A percentile compares a stretch with the other conserved stretches of the same genome.
Evolutionary conservation across 2,329 filamentous ascomycete species (phyloP).

Genomic region (Chaetomium globosum): DNA sequence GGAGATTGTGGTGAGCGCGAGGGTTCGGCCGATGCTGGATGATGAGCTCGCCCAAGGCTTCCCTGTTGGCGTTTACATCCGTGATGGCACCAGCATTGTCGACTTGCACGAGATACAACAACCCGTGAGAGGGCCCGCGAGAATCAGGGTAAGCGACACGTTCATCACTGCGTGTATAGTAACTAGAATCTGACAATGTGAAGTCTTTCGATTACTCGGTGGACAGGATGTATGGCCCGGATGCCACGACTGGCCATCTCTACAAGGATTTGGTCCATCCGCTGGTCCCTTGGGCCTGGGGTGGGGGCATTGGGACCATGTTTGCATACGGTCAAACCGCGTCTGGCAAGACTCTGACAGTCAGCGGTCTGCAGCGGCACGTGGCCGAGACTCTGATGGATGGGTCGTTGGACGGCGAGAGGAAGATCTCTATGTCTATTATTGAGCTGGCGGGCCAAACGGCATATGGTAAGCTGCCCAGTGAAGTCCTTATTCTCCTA

Average conservation of each 20-base stretch:
- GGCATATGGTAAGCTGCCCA: slow-evolving; percentile 33
- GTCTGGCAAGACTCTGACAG: slow-evolving; percentile 52
- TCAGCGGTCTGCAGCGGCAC: slow-evolving; percentile 48
- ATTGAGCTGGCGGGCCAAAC: slow-evolving; percentile 35
- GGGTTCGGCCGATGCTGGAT: slow-evolving; percentile 44
- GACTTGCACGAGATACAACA: slow-evolving; percentile 46
- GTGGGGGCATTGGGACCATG: slow-evolving; percentile 52
- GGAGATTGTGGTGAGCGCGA: slow-evolving; percentile 44
- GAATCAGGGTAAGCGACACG: slow-evolving; percentile 38
- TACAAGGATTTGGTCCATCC: slow-evolving; percentile 47
- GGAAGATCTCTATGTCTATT: slow-evolving; percentile 33
- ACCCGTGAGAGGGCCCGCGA: slow-evolving; percentile 40
- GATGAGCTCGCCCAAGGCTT: slow-evolving; percentile 43
- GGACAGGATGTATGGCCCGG: slow-evolving; percentile 44
- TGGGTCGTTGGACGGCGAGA: slow-evolving; percentile 32
- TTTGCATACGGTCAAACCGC: slow-evolving; percentile 55
- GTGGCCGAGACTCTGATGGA: slow-evolving; percentile 42
- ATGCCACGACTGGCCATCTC: slow-evolving; percentile 45
- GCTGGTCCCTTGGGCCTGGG: slow-evolving; percentile 51
- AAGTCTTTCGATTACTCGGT: slow-evolving; percentile 44
- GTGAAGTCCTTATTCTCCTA: neutral
- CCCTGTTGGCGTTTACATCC: slow-evolving; percentile 37
- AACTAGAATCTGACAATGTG: neutral
- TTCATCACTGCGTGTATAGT: neutral
- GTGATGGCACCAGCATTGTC: slow-evolving; percentile 35